phyloP scores from a whole-genome alignment of 2,329 filamentous ascomycete species.

The Phyllachora maydis region DNA sequence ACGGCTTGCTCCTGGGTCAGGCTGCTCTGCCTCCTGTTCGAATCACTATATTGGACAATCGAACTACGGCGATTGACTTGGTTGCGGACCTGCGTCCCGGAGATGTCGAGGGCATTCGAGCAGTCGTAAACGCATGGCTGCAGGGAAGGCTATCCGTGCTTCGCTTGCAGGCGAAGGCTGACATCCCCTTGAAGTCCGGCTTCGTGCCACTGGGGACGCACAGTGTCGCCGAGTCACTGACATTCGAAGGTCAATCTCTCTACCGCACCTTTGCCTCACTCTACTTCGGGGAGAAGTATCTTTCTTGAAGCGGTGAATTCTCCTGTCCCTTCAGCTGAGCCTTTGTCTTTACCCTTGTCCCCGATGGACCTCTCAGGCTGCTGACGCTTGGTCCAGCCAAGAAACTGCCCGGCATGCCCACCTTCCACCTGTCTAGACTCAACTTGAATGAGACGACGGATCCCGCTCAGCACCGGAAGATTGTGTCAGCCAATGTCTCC shows the following conservation, averaged over 20 bases:
- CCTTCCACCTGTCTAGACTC: constrained; percentile 64
- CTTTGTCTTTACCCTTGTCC: constrained; percentile 4
- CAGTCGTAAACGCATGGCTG: constrained; percentile 75
- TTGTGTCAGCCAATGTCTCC: constrained; percentile 64
- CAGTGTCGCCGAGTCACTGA: constrained; percentile 48
- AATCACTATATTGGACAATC: constrained; percentile 58
- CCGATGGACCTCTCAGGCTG: constrained; percentile 7
- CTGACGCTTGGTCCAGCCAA: constrained; percentile 29
- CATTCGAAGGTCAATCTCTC: constrained; percentile 67
- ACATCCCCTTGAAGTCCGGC: constrained; percentile 58
- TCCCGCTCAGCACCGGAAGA: constrained; percentile 26
- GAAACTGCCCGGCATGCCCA: constrained; percentile 57
- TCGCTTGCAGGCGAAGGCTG: constrained; percentile 50
- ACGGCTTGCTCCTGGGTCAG: constrained; percentile 55
- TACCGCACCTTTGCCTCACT: constrained; percentile 39
- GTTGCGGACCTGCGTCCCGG: constrained; percentile 58
- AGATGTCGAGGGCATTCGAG: constrained; percentile 54
- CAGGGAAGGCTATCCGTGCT: constrained; percentile 55
- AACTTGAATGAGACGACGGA: constrained; percentile 53
- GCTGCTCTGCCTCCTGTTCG: constrained; percentile 57
- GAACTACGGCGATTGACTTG: constrained; percentile 60
- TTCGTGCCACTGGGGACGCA: constrained; percentile 63
- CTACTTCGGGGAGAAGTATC: constrained; percentile 37
- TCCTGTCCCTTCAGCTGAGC: constrained; percentile 1
- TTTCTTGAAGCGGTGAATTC: constrained; percentile 9